A percentile compares a stretch with the other conserved stretches of the same genome.
These are phyloP conservation scores for Populus simonii DNA, from an alignment of 345 rosid species.

Conservation along the genomic window DNA sequence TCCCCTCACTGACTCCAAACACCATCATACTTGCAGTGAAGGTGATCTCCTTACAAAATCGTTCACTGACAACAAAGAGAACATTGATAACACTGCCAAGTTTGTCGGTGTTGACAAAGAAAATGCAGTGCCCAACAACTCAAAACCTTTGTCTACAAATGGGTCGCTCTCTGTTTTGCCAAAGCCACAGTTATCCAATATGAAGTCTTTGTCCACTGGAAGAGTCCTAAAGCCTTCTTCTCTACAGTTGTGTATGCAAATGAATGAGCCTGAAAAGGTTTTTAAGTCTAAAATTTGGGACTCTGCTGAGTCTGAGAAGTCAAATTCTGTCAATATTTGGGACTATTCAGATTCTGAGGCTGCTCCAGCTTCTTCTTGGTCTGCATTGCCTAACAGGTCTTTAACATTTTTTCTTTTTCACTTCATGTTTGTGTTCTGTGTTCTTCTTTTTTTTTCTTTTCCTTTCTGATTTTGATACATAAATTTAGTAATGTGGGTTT, in stretches of 20 bases:
- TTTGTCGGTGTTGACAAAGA: constrained; percentile 32
- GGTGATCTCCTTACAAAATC: constrained; percentile 11
- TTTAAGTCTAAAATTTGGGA: constrained; percentile 59
- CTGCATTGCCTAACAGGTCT: constrained; percentile 80
- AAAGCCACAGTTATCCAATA: constrained; percentile 28
- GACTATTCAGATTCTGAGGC: constrained; percentile 91
- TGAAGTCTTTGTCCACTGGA: constrained; percentile 55
- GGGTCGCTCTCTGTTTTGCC: constrained; percentile 31
- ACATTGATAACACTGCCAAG: constrained; percentile 20
- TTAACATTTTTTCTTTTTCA: background rate
- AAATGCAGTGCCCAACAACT: constrained; percentile 33
- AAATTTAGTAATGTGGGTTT: constrained; percentile 1
- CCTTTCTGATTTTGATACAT: background rate
- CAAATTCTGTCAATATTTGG: constrained; percentile 72
- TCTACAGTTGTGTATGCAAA: constrained; percentile 75
- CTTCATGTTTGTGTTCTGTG: background rate
- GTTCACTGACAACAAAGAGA: constrained; percentile 44
- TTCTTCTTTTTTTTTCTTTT: background rate
- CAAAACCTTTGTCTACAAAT: constrained; percentile 42
- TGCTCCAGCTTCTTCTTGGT: constrained; percentile 97
- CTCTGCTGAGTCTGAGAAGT: constrained; percentile 59
- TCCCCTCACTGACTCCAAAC: constrained; percentile 38
- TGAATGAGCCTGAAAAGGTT: constrained; percentile 56
- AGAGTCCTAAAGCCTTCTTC: constrained; percentile 68
- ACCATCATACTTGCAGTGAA: constrained; percentile 37